phyloP scores from a whole-genome alignment of 441 rosid species.

The Lepidium campestre region DNA sequence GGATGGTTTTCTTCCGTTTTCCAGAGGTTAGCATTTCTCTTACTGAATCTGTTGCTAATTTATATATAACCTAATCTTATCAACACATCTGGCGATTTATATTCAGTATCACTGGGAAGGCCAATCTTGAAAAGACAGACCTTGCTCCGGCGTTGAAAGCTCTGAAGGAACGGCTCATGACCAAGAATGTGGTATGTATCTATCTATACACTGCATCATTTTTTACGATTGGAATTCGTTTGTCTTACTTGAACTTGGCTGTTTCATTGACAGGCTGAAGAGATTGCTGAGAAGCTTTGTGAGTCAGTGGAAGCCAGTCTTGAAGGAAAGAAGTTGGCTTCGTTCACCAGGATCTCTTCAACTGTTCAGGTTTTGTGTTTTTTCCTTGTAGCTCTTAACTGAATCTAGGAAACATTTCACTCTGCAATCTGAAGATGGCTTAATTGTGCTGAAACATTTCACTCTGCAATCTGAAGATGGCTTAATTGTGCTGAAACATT shows the following conservation, averaged over 20 bases:
- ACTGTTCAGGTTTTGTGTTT: constrained; percentile 74
- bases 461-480: background rate
- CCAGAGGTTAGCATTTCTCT: constrained; percentile 58
- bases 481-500: constrained; percentile 10
- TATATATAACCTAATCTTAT: background rate
- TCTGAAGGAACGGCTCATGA: constrained; percentile 95
- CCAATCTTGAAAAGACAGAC: constrained; percentile 88
- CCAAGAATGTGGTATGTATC: constrained; percentile 93
- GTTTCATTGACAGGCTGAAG: constrained; percentile 70
- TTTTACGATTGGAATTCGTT: background rate
- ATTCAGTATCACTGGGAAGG: constrained; percentile 90
- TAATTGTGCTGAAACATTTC: background rate
- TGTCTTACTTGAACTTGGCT: background rate
- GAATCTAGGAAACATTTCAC: background rate
- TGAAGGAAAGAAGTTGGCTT: constrained; percentile 91
- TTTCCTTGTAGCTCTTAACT: background rate
- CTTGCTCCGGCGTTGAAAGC: constrained; percentile 90
- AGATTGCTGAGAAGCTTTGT: constrained; percentile 96
- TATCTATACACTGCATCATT: background rate
- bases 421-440: background rate
- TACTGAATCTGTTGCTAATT: background rate
- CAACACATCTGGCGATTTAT: constrained; percentile 12
- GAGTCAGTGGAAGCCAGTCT: constrained; percentile 95
- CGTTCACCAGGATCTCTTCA: constrained; percentile 92
- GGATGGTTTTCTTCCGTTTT: constrained; percentile 97